phyloP scores from a whole-genome alignment of 768 basidiomycete genomes.

The Phylloporus arenicola region DNA sequence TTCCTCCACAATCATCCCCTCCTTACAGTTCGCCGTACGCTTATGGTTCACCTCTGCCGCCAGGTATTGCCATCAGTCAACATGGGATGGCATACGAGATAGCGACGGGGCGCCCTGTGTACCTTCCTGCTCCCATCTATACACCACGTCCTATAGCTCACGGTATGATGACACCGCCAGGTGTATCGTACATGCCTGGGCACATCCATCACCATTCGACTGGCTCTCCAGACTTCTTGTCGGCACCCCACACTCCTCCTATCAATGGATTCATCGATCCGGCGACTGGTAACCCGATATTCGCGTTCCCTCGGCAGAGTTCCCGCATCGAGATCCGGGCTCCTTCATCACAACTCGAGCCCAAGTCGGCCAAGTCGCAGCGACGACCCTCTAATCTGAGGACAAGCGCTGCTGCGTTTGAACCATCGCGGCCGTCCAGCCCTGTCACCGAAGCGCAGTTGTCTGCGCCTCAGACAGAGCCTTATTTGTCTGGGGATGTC shows the following conservation, averaged over 20 bases:
- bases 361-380: constrained; percentile 18
- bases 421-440: constrained; percentile 36
- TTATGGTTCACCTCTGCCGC: constrained; percentile 53
- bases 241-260: constrained; percentile 56
- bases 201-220: constrained; percentile 59
- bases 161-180: constrained; percentile 45
- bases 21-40: constrained; percentile 65
- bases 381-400: constrained; percentile 41
- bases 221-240: constrained; percentile 59
- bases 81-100: constrained; percentile 80
- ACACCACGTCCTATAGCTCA: constrained; percentile 64
- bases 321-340: constrained; percentile 73
- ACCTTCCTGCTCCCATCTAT: constrained; percentile 61
- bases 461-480: constrained; percentile 8
- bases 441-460: constrained; percentile 14
- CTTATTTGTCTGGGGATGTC: constrained; percentile 15
- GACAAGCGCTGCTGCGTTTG: constrained; percentile 47
- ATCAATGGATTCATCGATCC: constrained; percentile 63
- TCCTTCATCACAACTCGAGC: constrained; percentile 33
- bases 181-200: constrained; percentile 49
- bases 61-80: constrained; percentile 66
- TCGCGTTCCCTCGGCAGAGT: constrained; percentile 66
- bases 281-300: constrained; percentile 61
- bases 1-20: constrained; percentile 45
- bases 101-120: constrained; percentile 76